Evolutionary conservation across 345 rosid genomes (phyloP).

Genomic region (Hibiscus tridactylites): DNA sequence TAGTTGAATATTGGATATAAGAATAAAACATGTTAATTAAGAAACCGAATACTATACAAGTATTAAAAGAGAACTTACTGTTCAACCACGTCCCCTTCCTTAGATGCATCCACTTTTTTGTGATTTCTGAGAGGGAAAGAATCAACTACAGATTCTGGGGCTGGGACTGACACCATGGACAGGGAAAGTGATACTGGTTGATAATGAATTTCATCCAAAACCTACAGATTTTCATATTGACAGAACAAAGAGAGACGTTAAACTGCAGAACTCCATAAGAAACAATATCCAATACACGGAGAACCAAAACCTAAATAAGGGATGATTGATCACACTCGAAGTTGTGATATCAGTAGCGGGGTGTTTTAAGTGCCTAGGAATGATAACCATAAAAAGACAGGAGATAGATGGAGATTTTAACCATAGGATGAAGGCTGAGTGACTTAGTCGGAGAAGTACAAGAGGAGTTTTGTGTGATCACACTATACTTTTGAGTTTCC

Average conservation of each 20-base stretch:
- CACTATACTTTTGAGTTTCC: too few species aligned
- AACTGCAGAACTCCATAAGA: not conserved
- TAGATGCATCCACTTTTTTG: constrained; percentile 30
- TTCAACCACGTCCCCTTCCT: constrained; percentile 26
- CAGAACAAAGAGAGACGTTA: constrained; percentile 1
- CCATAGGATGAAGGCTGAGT: too few species aligned
- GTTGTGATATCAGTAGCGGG: too few species aligned
- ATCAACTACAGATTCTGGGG: constrained; percentile 62
- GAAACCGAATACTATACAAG: too few species aligned
- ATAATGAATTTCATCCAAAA: constrained; percentile 66
- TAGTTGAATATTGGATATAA: not conserved
- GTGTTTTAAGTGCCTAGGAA: too few species aligned
- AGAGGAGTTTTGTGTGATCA: too few species aligned
- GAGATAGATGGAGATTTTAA: too few species aligned
- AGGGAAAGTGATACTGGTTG: constrained; percentile 48
- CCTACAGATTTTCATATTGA: constrained; percentile 29
- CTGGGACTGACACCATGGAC: constrained; percentile 46
- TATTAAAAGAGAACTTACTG: constrained; percentile 39
- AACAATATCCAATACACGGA: not conserved
- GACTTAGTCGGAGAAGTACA: too few species aligned
- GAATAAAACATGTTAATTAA: not conserved
- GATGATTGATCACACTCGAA: too few species aligned
- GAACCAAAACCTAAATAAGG: not conserved
- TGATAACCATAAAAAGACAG: too few species aligned
- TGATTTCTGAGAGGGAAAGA: constrained; percentile 57